Evolutionary conservation across 2,329 filamentous ascomycete species (phyloP).

Genomic region (Xenoacremonium recifei): DNA sequence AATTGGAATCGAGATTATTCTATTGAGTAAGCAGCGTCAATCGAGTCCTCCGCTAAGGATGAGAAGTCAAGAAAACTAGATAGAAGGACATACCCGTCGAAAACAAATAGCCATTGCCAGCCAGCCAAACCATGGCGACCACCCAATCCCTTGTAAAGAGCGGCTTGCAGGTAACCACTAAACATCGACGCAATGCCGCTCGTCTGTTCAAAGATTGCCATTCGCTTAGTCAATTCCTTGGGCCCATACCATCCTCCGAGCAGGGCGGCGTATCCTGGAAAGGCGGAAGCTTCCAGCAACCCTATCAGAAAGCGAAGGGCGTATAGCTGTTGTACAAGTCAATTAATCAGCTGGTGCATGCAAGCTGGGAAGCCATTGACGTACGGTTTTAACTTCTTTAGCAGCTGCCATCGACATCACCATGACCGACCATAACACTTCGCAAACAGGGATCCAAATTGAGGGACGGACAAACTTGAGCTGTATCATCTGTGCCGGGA

Average conservation of each 20-base stretch:
- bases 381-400: slow-evolving; percentile 20
- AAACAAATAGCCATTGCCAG: too few relatives aligned
- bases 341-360: too few relatives aligned
- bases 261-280: slow-evolving; percentile 24
- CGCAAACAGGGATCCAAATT: slow-evolving; percentile 28
- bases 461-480: slow-evolving; percentile 26
- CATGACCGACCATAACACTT: slow-evolving; percentile 22
- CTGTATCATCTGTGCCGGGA: too few relatives aligned
- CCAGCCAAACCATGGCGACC: too few relatives aligned
- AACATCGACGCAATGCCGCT: slow-evolving; percentile 24
- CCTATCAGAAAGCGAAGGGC: slow-evolving; percentile 30
- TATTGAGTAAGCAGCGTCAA: too few relatives aligned
- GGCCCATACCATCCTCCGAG: slow-evolving; percentile 31
- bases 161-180: slow-evolving; percentile 35
- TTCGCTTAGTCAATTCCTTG: slow-evolving; percentile 27
- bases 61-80: too few relatives aligned
- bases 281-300: slow-evolving; percentile 26
- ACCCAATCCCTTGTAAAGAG: slow-evolving; percentile 33
- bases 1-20: too few relatives aligned
- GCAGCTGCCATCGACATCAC: slow-evolving; percentile 25
- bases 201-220: slow-evolving; percentile 24
- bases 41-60: too few relatives aligned
- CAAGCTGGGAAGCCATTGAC: too few relatives aligned
- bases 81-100: too few relatives aligned
- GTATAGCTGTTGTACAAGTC: too few relatives aligned